Conservation (phyloP, 2,329 filamentous ascomycete species). For the Aspergillus candidus region DNA sequence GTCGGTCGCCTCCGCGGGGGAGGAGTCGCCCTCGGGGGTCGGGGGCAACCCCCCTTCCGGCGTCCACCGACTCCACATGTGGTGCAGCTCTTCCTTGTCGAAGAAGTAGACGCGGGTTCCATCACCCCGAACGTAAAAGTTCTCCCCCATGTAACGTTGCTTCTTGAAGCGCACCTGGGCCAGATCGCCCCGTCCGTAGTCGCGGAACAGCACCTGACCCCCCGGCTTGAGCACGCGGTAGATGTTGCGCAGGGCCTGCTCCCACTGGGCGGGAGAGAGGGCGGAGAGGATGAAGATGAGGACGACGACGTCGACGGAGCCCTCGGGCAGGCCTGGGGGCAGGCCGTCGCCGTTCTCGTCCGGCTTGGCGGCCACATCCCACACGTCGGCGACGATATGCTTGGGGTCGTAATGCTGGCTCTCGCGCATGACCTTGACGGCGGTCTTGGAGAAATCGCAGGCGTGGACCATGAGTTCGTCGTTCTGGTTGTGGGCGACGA, state of each 20-base stretch:
- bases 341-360: conserved; percentile 47
- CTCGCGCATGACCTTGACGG: conserved; percentile 82
- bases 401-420: conserved; percentile 68
- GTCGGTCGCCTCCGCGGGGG: conserved; percentile 8
- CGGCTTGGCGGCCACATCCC: conserved; percentile 70
- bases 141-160: conserved; percentile 86
- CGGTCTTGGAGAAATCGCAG: conserved; percentile 93
- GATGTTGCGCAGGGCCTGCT: conserved; percentile 72
- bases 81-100: conserved; percentile 71
- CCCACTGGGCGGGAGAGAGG: conserved; percentile 78
- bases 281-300: conserved; percentile 98
- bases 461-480: conserved; percentile 76
- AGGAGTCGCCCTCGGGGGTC: conserved; percentile 3
- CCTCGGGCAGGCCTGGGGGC: conserved; percentile 69
- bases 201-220: conserved; percentile 88
- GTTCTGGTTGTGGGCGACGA: conserved; percentile 79
- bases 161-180: conserved; percentile 97
- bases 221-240: conserved; percentile 80
- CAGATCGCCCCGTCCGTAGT: conserved; percentile 92
- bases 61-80: conserved; percentile 64
- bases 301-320: conserved; percentile 83
- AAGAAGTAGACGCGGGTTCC: conserved; percentile 98
- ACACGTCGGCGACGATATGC: conserved; percentile 81
- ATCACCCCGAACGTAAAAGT: conserved; percentile 94
- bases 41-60: conserved; percentile 28